A percentile compares a stretch with the other conserved stretches of the same genome.
phyloP scores from a whole-genome alignment of 2,329 filamentous ascomycete genomes.

The Chaetomium olivaceum region DNA sequence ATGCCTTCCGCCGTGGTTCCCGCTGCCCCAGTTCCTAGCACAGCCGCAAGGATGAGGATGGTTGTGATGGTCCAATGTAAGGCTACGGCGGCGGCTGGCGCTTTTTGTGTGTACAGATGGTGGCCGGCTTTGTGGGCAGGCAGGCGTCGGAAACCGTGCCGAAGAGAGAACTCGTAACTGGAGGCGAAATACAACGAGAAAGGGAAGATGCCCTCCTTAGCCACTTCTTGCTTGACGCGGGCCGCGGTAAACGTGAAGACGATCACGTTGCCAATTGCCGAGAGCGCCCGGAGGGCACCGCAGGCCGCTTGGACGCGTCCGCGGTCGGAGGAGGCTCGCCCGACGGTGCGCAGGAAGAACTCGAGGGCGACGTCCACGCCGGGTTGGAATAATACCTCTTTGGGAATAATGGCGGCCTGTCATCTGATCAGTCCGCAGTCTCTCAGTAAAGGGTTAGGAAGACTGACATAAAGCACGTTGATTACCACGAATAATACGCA shows the following conservation, averaged over 20 bases:
- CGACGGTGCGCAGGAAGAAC: conserved; percentile 26
- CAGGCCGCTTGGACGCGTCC: conserved; percentile 7
- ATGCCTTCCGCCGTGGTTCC: not conserved
- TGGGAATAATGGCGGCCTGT: conserved; percentile 25
- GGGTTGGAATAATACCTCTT: conserved; percentile 19
- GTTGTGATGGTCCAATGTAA: conserved; percentile 25
- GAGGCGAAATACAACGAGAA: conserved; percentile 24
- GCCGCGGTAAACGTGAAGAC: conserved; percentile 29
- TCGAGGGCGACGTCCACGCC: conserved; percentile 21
- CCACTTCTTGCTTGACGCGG: conserved; percentile 26
- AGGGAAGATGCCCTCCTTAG: conserved; percentile 27
- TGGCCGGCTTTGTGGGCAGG: conserved; percentile 12
- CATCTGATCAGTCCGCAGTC: not conserved
- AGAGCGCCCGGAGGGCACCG: conserved; percentile 22
- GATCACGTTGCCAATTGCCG: conserved; percentile 28
- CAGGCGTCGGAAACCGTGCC: conserved; percentile 24
- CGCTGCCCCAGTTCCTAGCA: conserved; percentile 10
- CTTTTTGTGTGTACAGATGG: conserved; percentile 18
- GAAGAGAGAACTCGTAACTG: conserved; percentile 23
- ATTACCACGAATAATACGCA: conserved; percentile 19
- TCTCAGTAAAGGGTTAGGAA: too few species aligned
- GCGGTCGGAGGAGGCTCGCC: conserved; percentile 2
- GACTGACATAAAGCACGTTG: conserved; percentile 23
- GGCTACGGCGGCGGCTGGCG: conserved; percentile 22
- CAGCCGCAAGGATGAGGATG: conserved; percentile 21